Percentiles rank a stretch among this genome's conserved stretches.
These are phyloP conservation scores for Pugionium cornutum DNA, from an alignment of 345 rosid genomes.

Conservation along the genomic window DNA sequence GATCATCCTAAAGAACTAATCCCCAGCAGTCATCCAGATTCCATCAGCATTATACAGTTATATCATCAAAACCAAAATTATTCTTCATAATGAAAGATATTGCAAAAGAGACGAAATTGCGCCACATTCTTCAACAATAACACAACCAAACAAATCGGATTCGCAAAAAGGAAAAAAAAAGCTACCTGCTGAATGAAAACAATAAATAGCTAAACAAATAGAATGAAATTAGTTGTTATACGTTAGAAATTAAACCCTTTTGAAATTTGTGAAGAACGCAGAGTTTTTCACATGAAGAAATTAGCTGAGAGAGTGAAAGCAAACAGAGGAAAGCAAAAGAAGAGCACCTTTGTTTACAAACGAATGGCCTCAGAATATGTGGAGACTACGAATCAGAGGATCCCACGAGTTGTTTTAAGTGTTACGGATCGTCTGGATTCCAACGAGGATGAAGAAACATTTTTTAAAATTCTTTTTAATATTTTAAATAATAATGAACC, in stretches of 20 bases:
- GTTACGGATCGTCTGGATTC: too few relatives aligned
- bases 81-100: not conserved
- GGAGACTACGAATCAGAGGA: slow-evolving; percentile 13
- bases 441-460: too few relatives aligned
- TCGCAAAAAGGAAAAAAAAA: not conserved
- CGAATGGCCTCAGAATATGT: slow-evolving; percentile 35
- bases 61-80: too few relatives aligned
- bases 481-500: too few relatives aligned
- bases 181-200: not conserved
- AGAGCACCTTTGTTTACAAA: slow-evolving; percentile 16
- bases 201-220: not conserved
- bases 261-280: not conserved
- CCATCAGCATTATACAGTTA: slow-evolving; percentile 18
- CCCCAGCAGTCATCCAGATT: not conserved
- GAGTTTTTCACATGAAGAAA: not conserved
- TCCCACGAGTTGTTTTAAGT: too few relatives aligned
- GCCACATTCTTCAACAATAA: slow-evolving; percentile 21
- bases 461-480: too few relatives aligned
- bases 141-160: slow-evolving; percentile 6
- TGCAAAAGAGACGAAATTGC: slow-evolving; percentile 23
- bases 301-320: slow-evolving; percentile 12
- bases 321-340: slow-evolving; percentile 16
- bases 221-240: not conserved
- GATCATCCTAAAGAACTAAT: slow-evolving; percentile 10
- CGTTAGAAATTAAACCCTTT: too few relatives aligned